A percentile compares a stretch with the other conserved stretches of the same genome.
phyloP scores from a whole-genome alignment of 2,329 filamentous ascomycete genomes.

The Tolypocladium endophyticum region DNA sequence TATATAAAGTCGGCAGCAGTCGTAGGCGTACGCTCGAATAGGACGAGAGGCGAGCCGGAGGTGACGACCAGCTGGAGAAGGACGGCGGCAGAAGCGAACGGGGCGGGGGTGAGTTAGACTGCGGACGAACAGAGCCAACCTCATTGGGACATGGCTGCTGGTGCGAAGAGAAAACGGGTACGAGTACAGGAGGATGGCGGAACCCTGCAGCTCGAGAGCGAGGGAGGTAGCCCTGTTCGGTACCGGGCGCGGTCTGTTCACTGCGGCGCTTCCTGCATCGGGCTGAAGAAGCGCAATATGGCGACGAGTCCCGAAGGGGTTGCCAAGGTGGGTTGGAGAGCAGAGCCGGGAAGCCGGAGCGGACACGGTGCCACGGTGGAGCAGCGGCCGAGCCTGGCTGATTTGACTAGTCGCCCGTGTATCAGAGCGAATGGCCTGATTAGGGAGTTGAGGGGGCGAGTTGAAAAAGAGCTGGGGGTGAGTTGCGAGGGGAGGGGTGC shows the following conservation, averaged over 20 bases:
- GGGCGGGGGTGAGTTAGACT: constrained; percentile 31
- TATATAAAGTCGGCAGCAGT: constrained; percentile 24
- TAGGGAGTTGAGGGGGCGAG: constrained; percentile 8
- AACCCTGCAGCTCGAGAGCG: not conserved
- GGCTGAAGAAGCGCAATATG: constrained; percentile 3
- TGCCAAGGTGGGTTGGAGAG: not conserved
- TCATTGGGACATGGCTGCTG: constrained; percentile 33
- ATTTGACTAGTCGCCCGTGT: constrained; percentile 6
- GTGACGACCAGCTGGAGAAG: constrained; percentile 35
- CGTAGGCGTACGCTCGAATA: constrained; percentile 3
- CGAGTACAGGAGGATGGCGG: not conserved
- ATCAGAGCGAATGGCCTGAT: constrained; percentile 12
- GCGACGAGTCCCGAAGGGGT: constrained; percentile 5
- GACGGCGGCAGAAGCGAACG: constrained; percentile 20
- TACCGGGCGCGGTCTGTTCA: constrained; percentile 5
- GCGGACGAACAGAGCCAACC: constrained; percentile 29
- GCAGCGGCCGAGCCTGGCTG: constrained; percentile 7
- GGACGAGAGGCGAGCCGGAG: constrained; percentile 27
- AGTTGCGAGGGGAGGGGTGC: not conserved
- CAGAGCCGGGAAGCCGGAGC: constrained; percentile 8
- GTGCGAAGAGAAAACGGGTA: constrained; percentile 4
- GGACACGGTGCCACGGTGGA: constrained; percentile 10
- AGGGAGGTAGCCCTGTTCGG: constrained; percentile 6
- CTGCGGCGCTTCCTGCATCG: constrained; percentile 5
- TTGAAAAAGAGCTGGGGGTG: constrained; percentile 1